Evolutionary conservation across 805 yeast genomes (phyloP), one percentile per base, ranked within the genome.

Genomic region (Lipomyces japonicus): DNA sequence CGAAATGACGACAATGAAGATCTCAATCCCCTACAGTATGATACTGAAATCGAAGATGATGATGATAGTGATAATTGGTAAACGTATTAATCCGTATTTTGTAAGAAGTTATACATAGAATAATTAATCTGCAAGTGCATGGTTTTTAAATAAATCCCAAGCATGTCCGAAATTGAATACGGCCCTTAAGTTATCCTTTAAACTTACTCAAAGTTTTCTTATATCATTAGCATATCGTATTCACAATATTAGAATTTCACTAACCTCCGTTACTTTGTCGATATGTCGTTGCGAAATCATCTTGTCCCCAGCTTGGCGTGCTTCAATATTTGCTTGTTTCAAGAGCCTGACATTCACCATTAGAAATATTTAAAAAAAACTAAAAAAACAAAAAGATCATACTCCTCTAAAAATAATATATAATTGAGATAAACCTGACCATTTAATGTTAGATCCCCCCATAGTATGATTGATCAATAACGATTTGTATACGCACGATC

Each of bases 371-470:
- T 25, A 5, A 14, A 35, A 31, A 12, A 22, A 21, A 18, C 10
- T 18, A 30, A 28, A 10, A 19, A 7, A 23, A 4, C 23, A 16
- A 18, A 2, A 38, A n/a, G 16, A 21, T 28, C 49, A 3, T 46
- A 56, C 60, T 31, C 48, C 25, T 56, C 57, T 30, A 56, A 30
- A 39, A 56, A 56, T 3, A 55, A 30, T 7, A 54, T 32, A 25
- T 55, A 54, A 34, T 54, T 42, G 31, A 56, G 51, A 28, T 50
- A 56, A 19, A 56, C 46, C 60, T 55, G n/a, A n/a, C n/a, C n/a
- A n/a, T 36, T 4, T 4, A 25, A 9, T 4, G 9, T 25, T 10
- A 21, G 16, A 3, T 3, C 25, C 4, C 14, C 2, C 12, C 14
- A n/a, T 10, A 18, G 26, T 6, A 10, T 2, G 39, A 6, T n/a